phyloP scores from a whole-genome alignment of 2,329 filamentous ascomycete species.

The Epichloe gansuensis region DNA sequence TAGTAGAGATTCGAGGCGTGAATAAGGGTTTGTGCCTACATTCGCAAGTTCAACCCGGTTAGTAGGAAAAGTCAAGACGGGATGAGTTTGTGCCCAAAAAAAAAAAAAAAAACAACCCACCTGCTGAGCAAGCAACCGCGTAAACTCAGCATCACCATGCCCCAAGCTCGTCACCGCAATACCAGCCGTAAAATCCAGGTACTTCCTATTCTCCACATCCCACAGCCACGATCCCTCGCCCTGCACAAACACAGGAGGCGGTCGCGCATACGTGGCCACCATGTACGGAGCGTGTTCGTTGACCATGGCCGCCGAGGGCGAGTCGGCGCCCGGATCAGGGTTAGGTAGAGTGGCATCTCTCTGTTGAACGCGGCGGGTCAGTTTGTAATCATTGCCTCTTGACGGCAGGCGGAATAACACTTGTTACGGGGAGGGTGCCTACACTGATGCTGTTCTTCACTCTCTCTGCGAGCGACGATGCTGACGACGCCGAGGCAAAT shows the following conservation, averaged over 20 bases:
- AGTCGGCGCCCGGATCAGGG: constrained; percentile 62
- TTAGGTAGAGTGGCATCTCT: constrained; percentile 38
- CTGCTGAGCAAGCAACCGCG: constrained; percentile 66
- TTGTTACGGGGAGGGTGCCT: neutral
- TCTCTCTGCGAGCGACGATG: constrained; percentile 23
- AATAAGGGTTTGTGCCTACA: constrained; percentile 56
- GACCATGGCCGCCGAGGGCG: constrained; percentile 62
- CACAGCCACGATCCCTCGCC: constrained; percentile 80
- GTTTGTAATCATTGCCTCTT: neutral
- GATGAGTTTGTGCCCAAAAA: neutral
- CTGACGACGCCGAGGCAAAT: constrained; percentile 13
- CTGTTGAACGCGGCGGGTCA: constrained; percentile 5
- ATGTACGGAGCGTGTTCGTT: constrained; percentile 72
- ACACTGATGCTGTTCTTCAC: constrained; percentile 24
- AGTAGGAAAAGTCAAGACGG: too few relatives aligned
- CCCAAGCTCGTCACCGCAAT: constrained; percentile 93
- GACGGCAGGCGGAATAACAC: too few relatives aligned
- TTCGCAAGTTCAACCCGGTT: neutral
- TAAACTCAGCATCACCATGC: constrained; percentile 74
- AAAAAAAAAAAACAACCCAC: constrained; percentile 25
- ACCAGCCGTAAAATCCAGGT: constrained; percentile 88
- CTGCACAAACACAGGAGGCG: constrained; percentile 77
- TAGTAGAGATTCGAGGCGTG: constrained; percentile 96
- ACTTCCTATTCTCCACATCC: constrained; percentile 80
- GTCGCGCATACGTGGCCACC: constrained; percentile 90